Base-by-base conservation (phyloP, 2,329 filamentous ascomycete genomes). In the Cercospora janseana region DNA sequence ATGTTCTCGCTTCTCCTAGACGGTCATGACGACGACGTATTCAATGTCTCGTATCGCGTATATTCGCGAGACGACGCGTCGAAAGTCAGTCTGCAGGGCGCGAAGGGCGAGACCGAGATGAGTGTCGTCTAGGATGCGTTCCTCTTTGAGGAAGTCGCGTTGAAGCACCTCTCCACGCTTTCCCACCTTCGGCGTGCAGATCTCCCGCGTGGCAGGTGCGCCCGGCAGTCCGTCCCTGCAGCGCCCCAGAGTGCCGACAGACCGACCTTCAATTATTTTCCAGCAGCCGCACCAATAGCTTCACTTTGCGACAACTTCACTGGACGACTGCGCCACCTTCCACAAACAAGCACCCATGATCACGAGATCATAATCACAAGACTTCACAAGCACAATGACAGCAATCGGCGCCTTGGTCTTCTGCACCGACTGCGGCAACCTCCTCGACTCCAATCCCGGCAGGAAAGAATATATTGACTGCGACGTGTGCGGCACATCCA, bases 341-440 rank as follows among this genome's bases (percentile, higher is more conserved):
- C n/a, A 12, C 18, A 38, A 38, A n/a, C 7, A 46, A 26, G 16
- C 13, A n/a, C 12, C 12, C 23, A 28, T 48, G 21, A 23, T 49
- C 40, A 24, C 49, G 8, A 15, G 31, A 20, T 7, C 32, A 31
- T 21, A 27, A 2, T 42, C 24, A 10, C 20, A 41, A 29, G 3
- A 4, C 32, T 24, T 37, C 10, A n/a, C n/a, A n/a, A 16, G 18
- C 34, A 74, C 61, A 55, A 96, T 96, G 92, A 83, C 91, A 58
- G 84, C 88, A 13, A 90, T 96, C 60, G 92, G 90, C 49, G 92
- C 90, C 45, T 78, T 97, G 31, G 85, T 95, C 27, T 97, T 97
- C 71, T 97, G 92, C 75, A 88, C 80, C 46, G 88, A 91, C 68
- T 97, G 92, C 70, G 92, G 92, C 55, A 95, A 95, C 68, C 78